Conservation (phyloP, 148 eudicot species). For the Persicaria tinctoria region DNA sequence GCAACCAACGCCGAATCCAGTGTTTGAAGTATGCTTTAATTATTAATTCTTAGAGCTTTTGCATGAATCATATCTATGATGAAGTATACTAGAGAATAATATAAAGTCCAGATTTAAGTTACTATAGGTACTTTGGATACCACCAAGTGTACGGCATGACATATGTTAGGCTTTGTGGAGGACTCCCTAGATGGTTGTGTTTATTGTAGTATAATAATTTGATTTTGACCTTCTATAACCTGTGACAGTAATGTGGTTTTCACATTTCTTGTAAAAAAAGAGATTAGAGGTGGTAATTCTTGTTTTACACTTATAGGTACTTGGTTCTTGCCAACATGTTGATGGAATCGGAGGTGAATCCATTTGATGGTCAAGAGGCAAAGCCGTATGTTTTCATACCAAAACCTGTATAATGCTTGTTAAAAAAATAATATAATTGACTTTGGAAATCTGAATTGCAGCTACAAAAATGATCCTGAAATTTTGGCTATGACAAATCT, state of each 20-base stretch:
- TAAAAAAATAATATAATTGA: not conserved
- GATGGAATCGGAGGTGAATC: slow-evolving; percentile 94
- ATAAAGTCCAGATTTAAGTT: no score
- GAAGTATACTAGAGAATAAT: not conserved
- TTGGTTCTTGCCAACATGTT: slow-evolving; percentile 97
- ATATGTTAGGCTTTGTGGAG: not conserved
- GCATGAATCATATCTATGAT: not conserved
- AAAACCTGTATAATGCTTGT: not conserved
- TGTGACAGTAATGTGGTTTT: not conserved
- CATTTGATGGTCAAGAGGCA: slow-evolving; percentile 99
- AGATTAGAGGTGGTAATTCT: not conserved
- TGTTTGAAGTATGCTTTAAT: slow-evolving; percentile 70
- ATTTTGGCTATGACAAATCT: slow-evolving; percentile 96
- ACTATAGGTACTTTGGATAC: no score
- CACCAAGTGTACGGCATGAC: no score
- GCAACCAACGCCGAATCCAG: slow-evolving; percentile 84
- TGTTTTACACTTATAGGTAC: slow-evolving; percentile 37
- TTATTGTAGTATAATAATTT: not conserved
- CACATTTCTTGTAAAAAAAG: not conserved
- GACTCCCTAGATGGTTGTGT: not conserved
- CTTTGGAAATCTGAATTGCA: slow-evolving; percentile 19
- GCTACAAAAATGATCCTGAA: slow-evolving; percentile 97
- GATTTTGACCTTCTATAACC: not conserved
- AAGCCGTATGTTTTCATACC: slow-evolving; percentile 64
- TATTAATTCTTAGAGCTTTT: not conserved